Evolutionary conservation across 352 stramenopile genomes (phyloP).

Genomic region (Phytophthora palmivora): DNA sequence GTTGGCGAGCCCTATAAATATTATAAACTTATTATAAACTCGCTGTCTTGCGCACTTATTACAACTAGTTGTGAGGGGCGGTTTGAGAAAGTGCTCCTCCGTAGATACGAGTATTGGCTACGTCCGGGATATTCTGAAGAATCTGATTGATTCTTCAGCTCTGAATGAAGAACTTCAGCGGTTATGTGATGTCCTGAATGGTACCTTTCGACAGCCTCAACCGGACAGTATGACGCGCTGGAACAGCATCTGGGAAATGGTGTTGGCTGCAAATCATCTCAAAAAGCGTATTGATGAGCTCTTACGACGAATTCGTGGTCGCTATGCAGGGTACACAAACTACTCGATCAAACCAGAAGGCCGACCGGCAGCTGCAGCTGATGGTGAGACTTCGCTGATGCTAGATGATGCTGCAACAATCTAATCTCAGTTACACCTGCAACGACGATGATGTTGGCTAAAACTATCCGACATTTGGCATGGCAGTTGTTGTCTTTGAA

Average conservation of each 20-base stretch:
- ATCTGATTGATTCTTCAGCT: no score
- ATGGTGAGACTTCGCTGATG: background rate
- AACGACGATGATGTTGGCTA: constrained; percentile 17
- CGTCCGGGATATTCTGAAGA: no score
- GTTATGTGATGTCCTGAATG: constrained; percentile 4
- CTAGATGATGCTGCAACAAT: constrained; percentile 9
- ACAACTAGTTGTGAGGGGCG: no score
- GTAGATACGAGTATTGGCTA: no score
- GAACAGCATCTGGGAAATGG: constrained; percentile 22
- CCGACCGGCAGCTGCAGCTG: no score
- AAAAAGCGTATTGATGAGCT: constrained; percentile 10
- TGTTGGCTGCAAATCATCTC: constrained; percentile 4
- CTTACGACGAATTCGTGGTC: no score
- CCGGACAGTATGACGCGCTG: constrained; percentile 10
- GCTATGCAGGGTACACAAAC: no score
- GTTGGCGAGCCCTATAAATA: no score
- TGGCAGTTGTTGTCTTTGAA: constrained; percentile 5
- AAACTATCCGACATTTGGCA: constrained; percentile 25
- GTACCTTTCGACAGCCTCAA: constrained; percentile 1
- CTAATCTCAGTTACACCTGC: constrained; percentile 24
- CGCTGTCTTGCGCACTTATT: no score
- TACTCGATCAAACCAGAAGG: no score
- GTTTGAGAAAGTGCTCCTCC: no score
- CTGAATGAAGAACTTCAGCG: background rate
- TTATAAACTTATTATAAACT: no score